Evolutionary conservation across 2,329 filamentous ascomycete species (phyloP), one percentile per base, ranked within the genome.

Genomic region (Claviceps sp.): DNA sequence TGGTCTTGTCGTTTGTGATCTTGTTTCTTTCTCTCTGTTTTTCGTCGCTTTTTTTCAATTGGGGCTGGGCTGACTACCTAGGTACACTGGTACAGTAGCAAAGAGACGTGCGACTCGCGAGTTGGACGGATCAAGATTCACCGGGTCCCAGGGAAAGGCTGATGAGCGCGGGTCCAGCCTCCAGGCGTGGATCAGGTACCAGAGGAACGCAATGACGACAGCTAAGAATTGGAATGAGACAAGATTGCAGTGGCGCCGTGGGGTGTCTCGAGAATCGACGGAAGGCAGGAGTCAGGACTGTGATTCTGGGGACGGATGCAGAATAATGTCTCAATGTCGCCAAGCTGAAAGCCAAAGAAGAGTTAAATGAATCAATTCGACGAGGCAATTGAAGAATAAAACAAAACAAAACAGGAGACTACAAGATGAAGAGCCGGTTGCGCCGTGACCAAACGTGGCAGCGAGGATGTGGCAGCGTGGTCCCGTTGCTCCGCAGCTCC

Each of bases 41-140:
- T 34, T 34, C 30, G 30, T 34, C 9, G 30, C 30, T 34, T 34
- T 30, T 30, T 9, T 34, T 30, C 26, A 34, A 11, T 11, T 11
- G 30, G 54, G 18, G 55, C n/a, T 46, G 43, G 18, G 22, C 24
- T 16, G 24, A 16, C n/a, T n/a, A n/a, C n/a, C n/a, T 11, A 34
- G 40, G 34, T 40, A 24, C 24, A 6, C 5, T 26, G 40, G 34
- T 40, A 24, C 24, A 6, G 24, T 26, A 46, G 34, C 55, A 50
- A 11, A 57, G 60, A 58, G 59, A 60, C 42, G 47, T 43, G 47
- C 41, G 37, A 30, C 22, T 43, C 47, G 43, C 43, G 50, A 18
- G 16, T 34, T 34, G 48, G 37, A 11, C 43, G 48, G 34, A n/a
- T 42, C 24, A n/a, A 51, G 20, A 34, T 11, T 14, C 45, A 26